Percentiles rank a stretch among this genome's conserved stretches.
phyloP scores from a whole-genome alignment of 177 flowering plant genomes.

The Tripterygium wilfordii region DNA sequence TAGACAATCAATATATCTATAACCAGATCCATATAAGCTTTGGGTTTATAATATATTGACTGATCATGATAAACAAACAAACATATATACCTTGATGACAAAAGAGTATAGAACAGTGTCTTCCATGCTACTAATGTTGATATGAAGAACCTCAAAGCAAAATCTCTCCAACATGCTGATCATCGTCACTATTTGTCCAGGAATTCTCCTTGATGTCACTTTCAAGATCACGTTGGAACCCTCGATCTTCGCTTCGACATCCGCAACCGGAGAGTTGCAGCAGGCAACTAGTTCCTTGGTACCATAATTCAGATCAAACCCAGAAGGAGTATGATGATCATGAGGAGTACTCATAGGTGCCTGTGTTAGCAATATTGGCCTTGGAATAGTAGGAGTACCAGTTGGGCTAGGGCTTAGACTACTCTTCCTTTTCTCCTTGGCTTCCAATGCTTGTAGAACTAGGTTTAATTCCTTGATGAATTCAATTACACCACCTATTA shows the following conservation, averaged over 20 bases:
- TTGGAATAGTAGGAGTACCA: constrained; percentile 2
- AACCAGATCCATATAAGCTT: too few relatives aligned
- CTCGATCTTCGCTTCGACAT: constrained; percentile 84
- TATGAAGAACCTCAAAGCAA: constrained; percentile 72
- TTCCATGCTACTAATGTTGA: constrained; percentile 92
- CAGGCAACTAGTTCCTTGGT: constrained; percentile 62
- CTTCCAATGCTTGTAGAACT: constrained; percentile 67
- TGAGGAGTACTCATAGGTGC: too few relatives aligned
- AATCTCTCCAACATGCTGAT: constrained; percentile 57
- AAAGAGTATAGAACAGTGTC: constrained; percentile 88
- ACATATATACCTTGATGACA: constrained; percentile 62
- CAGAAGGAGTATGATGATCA: constrained; percentile 18
- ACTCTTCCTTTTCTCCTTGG: constrained; percentile 72
- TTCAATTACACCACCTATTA: constrained; percentile 87
- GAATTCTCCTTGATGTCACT: constrained; percentile 50
- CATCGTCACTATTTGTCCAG: constrained; percentile 72
- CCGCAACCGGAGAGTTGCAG: constrained; percentile 83
- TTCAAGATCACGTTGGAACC: constrained; percentile 74
- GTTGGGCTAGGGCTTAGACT: constrained; percentile 65
- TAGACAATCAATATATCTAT: too few relatives aligned
- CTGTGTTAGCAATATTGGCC: constrained; percentile 6
- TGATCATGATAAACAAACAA: too few relatives aligned
- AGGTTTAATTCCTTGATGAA: constrained; percentile 95
- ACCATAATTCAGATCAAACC: constrained; percentile 10
- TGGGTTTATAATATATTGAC: too few relatives aligned